phyloP scores from a whole-genome alignment of 164 flowering plant genomes.

The Aristolochia fimbriata region DNA sequence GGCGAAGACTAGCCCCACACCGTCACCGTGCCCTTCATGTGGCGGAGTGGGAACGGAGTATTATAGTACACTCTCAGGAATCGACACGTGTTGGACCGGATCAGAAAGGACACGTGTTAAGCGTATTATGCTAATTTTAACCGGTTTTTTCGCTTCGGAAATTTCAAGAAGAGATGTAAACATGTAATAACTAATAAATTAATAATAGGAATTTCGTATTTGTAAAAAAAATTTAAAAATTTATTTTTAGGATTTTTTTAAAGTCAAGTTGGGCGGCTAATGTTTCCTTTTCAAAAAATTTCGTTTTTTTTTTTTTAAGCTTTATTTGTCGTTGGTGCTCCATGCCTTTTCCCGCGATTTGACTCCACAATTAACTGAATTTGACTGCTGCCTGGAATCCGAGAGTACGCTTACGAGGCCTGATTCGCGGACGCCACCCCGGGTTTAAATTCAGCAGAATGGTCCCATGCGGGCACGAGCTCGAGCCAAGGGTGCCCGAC shows the following conservation, averaged over 20 bases:
- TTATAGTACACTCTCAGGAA: no score
- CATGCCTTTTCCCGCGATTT: conserved; percentile 25
- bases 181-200: no score
- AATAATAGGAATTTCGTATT: neutral
- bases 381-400: conserved; percentile 25
- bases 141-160: neutral
- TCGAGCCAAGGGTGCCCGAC: no score
- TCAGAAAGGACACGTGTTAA: no score
- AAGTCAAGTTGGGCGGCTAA: conserved; percentile 8
- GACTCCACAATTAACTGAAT: conserved; percentile 25
- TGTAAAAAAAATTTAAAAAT: no score
- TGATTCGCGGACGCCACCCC: conserved; percentile 30
- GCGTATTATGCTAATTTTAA: neutral
- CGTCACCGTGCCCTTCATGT: no score
- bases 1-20: no score
- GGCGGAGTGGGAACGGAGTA: no score
- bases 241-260: no score
- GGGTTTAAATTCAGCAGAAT: conserved; percentile 17
- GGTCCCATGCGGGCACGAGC: neutral
- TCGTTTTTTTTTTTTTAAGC: neutral
- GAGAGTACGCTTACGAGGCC: conserved; percentile 13
- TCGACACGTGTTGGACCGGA: no score
- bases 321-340: conserved; percentile 13
- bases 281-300: neutral
- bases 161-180: neutral